Evolutionary conservation across 768 basidiomycete genomes (phyloP).

Genomic region (Auricularia sp.): DNA sequence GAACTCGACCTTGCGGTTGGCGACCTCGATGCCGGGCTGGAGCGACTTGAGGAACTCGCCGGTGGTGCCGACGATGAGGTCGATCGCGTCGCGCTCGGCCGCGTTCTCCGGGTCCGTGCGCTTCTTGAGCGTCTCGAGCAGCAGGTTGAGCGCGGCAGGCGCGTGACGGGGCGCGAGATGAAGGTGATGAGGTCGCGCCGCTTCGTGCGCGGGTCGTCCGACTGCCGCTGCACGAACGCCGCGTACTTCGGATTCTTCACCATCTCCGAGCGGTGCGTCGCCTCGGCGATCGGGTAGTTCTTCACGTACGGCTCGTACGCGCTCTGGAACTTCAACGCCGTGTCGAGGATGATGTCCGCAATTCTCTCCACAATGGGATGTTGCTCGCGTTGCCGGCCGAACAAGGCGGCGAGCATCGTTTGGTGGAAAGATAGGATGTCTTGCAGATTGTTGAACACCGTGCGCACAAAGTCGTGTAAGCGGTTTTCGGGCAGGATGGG

Average conservation of each 20-base stretch:
- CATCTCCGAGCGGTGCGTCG: slow-evolving; percentile 67
- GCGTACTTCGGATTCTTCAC: slow-evolving; percentile 59
- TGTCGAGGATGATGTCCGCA: slow-evolving; percentile 76
- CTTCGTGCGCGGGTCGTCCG: slow-evolving; percentile 53
- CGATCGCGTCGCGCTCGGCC: slow-evolving; percentile 68
- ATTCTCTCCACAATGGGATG: slow-evolving; percentile 76
- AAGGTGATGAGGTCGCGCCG: slow-evolving; percentile 76
- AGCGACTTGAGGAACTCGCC: slow-evolving; percentile 72
- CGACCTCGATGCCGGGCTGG: slow-evolving; percentile 84
- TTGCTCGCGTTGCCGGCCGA: slow-evolving; percentile 72
- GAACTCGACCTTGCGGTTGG: slow-evolving; percentile 83
- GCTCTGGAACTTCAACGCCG: slow-evolving; percentile 38
- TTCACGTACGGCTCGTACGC: slow-evolving; percentile 80
- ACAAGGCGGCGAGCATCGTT: slow-evolving; percentile 60
- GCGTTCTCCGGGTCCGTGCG: slow-evolving; percentile 47
- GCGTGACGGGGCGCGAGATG: slow-evolving; percentile 77
- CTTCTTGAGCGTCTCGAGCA: slow-evolving; percentile 44
- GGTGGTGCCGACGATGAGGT: slow-evolving; percentile 58
- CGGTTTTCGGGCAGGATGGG: slow-evolving; percentile 50
- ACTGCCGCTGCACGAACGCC: slow-evolving; percentile 51
- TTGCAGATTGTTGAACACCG: slow-evolving; percentile 78
- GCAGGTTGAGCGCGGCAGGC: slow-evolving; percentile 72
- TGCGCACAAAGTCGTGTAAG: slow-evolving; percentile 56
- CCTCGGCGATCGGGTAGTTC: slow-evolving; percentile 80
- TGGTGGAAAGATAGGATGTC: slow-evolving; percentile 60